Percentiles rank a stretch among this genome's conserved stretches.
Evolutionary conservation across 148 eudicot species (phyloP).

Genomic region (Rhododendron henanense): DNA sequence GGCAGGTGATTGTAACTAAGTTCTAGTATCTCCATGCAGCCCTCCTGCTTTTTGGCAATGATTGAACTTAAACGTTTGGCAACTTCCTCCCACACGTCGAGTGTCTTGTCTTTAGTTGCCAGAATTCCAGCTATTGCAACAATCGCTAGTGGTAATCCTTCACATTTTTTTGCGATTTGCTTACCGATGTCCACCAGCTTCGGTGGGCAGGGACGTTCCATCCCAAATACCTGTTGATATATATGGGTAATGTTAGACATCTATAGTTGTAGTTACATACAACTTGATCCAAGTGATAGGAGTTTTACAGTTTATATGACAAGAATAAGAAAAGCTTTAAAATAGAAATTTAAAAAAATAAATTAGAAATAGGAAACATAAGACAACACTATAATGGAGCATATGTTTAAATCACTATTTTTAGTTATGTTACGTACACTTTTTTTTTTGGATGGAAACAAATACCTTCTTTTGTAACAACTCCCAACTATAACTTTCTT

Average conservation of each 20-base stretch:
- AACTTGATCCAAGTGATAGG: not conserved
- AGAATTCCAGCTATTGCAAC: conserved; percentile 29
- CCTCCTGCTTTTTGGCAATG: conserved; percentile 16
- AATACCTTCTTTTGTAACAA: conserved; percentile 15
- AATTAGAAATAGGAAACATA: not conserved
- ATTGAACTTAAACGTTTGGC: conserved; percentile 20
- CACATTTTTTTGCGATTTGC: conserved; percentile 23
- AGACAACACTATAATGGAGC: too few relatives aligned
- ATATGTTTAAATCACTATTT: not conserved
- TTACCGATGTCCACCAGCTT: conserved; percentile 22
- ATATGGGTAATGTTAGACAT: not conserved
- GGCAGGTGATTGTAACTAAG: conserved; percentile 14
- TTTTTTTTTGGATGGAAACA: too few relatives aligned
- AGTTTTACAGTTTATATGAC: not conserved
- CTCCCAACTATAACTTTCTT: conserved; percentile 29
- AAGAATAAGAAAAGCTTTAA: not conserved
- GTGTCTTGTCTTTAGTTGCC: conserved; percentile 2
- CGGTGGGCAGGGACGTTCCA: conserved; percentile 18
- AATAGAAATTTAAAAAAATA: not conserved
- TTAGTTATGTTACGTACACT: not conserved
- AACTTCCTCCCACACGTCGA: conserved; percentile 20
- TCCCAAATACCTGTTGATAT: conserved; percentile 12
- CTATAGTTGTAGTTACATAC: not conserved
- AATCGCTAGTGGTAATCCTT: conserved; percentile 39
- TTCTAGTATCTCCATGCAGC: conserved; percentile 9